Conservation (phyloP, 768 basidiomycete genomes). For the Leccinum uliginosum region DNA sequence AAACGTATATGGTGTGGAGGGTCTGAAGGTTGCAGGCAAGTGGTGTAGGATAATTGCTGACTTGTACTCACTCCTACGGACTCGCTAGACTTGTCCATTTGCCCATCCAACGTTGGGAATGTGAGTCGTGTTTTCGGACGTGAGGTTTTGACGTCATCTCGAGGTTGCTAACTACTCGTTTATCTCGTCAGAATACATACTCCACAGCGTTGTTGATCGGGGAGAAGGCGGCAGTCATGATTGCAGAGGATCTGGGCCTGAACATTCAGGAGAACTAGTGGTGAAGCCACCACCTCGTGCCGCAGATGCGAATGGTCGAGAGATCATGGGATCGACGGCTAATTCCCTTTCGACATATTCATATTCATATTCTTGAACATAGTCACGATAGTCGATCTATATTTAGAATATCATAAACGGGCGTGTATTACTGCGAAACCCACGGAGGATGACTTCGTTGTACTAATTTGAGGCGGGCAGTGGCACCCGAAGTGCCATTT, state of each 20-base stretch:
- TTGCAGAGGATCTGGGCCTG: constrained; percentile 44
- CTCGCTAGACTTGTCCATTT: constrained; percentile 35
- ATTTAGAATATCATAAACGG: too few species aligned
- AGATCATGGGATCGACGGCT: too few species aligned
- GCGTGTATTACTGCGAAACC: too few species aligned
- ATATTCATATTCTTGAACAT: too few species aligned
- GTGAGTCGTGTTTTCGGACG: constrained; percentile 1
- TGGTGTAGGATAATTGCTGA: not conserved
- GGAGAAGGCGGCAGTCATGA: constrained; percentile 59
- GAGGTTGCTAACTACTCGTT: not conserved
- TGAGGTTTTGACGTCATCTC: too few species aligned
- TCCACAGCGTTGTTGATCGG: constrained; percentile 44
- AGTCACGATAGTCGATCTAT: too few species aligned
- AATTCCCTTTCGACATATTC: too few species aligned
- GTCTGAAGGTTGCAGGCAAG: constrained; percentile 15
- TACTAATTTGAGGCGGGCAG: too few species aligned
- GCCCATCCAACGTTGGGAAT: constrained; percentile 23
- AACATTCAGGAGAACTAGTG: not conserved
- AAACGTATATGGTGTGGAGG: constrained; percentile 11
- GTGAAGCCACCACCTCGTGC: too few species aligned
- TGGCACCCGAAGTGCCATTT: too few species aligned
- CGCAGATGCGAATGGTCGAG: too few species aligned
- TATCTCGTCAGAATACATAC: constrained; percentile 34
- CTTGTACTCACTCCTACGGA: not conserved
- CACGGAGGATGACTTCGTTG: too few species aligned